These are phyloP conservation scores for Akebia trifoliata DNA, from an alignment of 164 flowering plant genomes.

Conservation along the genomic window DNA sequence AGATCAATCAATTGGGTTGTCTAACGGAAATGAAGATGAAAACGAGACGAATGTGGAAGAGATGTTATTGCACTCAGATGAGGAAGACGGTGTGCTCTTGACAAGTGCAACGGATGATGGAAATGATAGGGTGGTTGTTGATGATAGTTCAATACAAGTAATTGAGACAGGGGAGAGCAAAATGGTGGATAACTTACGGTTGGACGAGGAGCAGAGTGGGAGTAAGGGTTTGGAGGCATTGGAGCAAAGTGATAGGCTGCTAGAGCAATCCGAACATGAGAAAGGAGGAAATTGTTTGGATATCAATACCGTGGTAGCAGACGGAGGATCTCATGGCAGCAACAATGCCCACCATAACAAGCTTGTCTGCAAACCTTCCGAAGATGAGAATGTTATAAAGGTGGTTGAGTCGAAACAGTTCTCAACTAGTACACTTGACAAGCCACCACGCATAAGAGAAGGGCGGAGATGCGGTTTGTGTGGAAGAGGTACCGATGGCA, in stretches of 20 bases:
- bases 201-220: slow-evolving; percentile 16
- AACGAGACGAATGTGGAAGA: slow-evolving; percentile 16
- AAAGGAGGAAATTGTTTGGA: slow-evolving; percentile 18
- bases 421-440: slow-evolving; percentile 21
- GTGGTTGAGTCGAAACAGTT: slow-evolving; percentile 15
- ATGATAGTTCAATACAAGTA: slow-evolving; percentile 6
- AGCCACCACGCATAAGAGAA: slow-evolving; percentile 42
- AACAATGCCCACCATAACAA: slow-evolving; percentile 14
- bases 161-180: slow-evolving; percentile 18
- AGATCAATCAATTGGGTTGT: slow-evolving; percentile 19
- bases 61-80: slow-evolving; percentile 3
- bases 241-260: slow-evolving; percentile 16
- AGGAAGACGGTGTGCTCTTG: slow-evolving; percentile 14
- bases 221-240: slow-evolving; percentile 18
- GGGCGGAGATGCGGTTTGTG: slow-evolving; percentile 93
- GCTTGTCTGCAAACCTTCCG: slow-evolving; percentile 18
- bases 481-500: slow-evolving; percentile 87
- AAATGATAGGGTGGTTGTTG: slow-evolving; percentile 18
- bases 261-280: slow-evolving; percentile 18
- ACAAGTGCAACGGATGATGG: slow-evolving; percentile 12
- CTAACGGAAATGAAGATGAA: slow-evolving; percentile 13
- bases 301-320: slow-evolving; percentile 9
- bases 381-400: slow-evolving; percentile 23
- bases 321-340: slow-evolving; percentile 11
- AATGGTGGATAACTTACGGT: slow-evolving; percentile 2